phyloP scores from a whole-genome alignment of 495 filamentous ascomycete genomes.

The Talaromyces thailandensis region DNA sequence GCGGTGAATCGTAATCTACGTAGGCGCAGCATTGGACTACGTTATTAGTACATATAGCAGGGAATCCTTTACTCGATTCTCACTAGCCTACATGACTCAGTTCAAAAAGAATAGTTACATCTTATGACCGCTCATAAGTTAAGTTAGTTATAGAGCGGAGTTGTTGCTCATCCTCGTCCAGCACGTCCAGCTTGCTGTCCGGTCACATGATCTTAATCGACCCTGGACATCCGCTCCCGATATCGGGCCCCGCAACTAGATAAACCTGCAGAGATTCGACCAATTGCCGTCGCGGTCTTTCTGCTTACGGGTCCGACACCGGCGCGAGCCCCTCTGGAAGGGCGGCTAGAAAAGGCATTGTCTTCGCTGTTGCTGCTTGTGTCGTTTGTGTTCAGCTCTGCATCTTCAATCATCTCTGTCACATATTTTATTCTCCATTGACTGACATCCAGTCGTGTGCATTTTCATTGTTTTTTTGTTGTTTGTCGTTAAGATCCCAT shows the following conservation, averaged over 20 bases:
- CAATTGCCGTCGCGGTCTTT: neutral
- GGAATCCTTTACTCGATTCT: neutral
- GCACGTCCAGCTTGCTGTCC: neutral
- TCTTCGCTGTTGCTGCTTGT: neutral
- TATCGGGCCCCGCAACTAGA: neutral
- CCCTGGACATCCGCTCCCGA: neutral
- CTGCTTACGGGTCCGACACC: conserved; percentile 3
- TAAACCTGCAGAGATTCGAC: neutral
- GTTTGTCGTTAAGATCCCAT: neutral
- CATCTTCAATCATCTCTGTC: neutral
- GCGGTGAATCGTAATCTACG: neutral
- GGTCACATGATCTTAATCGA: neutral
- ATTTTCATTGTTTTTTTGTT: neutral
- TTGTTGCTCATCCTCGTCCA: neutral
- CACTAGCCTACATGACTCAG: neutral
- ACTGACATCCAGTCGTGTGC: neutral
- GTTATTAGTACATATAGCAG: no score
- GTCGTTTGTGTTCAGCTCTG: neutral
- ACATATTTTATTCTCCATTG: neutral
- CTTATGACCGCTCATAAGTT: no score
- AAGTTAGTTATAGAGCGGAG: no score
- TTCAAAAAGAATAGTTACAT: no score
- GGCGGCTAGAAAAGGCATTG: conserved; percentile 6
- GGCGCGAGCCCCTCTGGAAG: conserved; percentile 3
- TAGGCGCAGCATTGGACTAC: neutral